Conservation (phyloP, 177 flowering plant genomes). For the Vitis hybrid region DNA sequence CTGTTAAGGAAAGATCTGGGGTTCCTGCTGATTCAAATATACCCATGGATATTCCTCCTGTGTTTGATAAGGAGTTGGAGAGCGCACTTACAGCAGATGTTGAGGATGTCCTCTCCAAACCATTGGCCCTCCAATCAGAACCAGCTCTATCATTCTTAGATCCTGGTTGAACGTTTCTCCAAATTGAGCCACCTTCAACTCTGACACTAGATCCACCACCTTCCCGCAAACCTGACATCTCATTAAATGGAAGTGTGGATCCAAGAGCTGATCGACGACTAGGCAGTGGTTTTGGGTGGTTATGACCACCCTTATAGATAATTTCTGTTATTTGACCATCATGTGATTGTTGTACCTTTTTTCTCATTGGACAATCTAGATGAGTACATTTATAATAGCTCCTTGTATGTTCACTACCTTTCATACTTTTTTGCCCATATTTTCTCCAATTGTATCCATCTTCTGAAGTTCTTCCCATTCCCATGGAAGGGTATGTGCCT, state of each 20-base stretch:
- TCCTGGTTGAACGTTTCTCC: conserved; percentile 42
- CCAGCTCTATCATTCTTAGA: conserved; percentile 32
- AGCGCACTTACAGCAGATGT: conserved; percentile 55
- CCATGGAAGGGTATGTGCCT: conserved; percentile 33
- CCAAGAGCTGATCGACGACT: conserved; percentile 47
- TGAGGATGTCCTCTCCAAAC: conserved; percentile 57
- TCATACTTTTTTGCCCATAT: conserved; percentile 90
- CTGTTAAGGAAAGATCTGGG: conserved; percentile 63
- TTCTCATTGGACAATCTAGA: conserved; percentile 71
- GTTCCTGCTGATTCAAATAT: conserved; percentile 47
- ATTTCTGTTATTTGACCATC: conserved; percentile 85
- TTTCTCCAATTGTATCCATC: conserved; percentile 90
- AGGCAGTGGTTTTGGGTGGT: conserved; percentile 73
- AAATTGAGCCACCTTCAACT: conserved; percentile 45
- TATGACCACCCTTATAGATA: conserved; percentile 72
- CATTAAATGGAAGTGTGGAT: conserved; percentile 33
- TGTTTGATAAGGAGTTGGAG: conserved; percentile 48
- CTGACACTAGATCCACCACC: conserved; percentile 32
- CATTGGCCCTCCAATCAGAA: conserved; percentile 49
- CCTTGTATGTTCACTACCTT: conserved; percentile 84
- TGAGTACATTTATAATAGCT: conserved; percentile 88
- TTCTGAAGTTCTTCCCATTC: conserved; percentile 48
- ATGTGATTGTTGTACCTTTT: conserved; percentile 73
- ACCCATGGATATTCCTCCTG: conserved; percentile 38
- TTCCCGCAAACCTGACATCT: conserved; percentile 41